Conservation (phyloP, 257 asterid genomes). For the Petunia axillaris region DNA sequence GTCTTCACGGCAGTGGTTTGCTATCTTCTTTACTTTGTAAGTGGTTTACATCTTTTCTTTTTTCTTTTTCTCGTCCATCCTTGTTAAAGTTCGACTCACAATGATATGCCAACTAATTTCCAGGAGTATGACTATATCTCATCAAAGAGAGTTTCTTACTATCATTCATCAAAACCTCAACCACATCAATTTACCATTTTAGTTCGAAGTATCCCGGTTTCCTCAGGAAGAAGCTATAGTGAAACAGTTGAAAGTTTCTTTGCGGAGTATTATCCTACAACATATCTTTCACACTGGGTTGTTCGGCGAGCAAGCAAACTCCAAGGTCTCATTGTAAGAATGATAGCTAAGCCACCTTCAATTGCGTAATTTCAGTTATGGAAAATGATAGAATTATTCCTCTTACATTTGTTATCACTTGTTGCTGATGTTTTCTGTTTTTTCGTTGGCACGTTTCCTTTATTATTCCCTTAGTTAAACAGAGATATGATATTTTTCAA, state of each 20-base stretch:
- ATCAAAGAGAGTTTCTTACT: slow-evolving; percentile 66
- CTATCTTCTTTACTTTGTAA: slow-evolving; percentile 90
- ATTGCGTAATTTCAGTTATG: slow-evolving; percentile 19
- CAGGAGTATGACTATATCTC: slow-evolving; percentile 90
- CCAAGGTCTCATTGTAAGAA: slow-evolving; percentile 77
- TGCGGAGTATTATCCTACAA: slow-evolving; percentile 70
- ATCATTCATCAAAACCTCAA: slow-evolving; percentile 74
- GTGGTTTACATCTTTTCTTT: slow-evolving; percentile 40
- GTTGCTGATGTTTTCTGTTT: neutral
- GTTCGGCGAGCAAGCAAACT: slow-evolving; percentile 79
- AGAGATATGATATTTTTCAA: neutral
- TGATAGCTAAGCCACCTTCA: slow-evolving; percentile 28
- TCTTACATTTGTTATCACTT: slow-evolving; percentile 19
- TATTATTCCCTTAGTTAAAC: neutral
- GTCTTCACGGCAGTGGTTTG: slow-evolving; percentile 90
- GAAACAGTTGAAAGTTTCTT: slow-evolving; percentile 82
- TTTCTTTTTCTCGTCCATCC: slow-evolving; percentile 21
- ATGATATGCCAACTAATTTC: slow-evolving; percentile 36
- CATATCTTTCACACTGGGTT: slow-evolving; percentile 87
- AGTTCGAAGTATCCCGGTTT: slow-evolving; percentile 85
- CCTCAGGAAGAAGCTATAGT: slow-evolving; percentile 66
- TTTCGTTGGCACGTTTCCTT: neutral
- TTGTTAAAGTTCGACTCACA: slow-evolving; percentile 21
- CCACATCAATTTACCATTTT: slow-evolving; percentile 81
- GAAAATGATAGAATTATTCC: slow-evolving; percentile 25